Evolutionary conservation across 371 early-diverging fungal species (phyloP).

Genomic region (Actinomortierella ambigua): DNA sequence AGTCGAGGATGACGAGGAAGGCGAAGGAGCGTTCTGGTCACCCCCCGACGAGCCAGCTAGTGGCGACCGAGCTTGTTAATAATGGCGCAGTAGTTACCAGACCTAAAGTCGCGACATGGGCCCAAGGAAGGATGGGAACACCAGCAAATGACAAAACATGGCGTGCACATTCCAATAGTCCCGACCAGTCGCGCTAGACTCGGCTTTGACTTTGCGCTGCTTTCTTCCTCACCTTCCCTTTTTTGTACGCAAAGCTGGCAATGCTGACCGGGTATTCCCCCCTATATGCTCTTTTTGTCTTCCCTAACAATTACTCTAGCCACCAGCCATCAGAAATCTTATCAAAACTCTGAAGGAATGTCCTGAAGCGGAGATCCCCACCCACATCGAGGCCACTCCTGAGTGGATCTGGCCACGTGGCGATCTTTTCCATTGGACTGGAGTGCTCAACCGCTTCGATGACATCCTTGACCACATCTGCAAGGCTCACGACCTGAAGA

Average conservation of each 20-base stretch:
- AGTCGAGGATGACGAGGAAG: no score
- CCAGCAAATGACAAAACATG: neutral
- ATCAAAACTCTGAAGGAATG: slow-evolving; percentile 60
- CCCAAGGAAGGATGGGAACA: no score
- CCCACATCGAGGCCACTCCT: slow-evolving; percentile 50
- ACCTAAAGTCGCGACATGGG: neutral
- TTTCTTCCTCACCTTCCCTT: neutral
- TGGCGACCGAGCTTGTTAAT: no score
- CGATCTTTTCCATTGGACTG: slow-evolving; percentile 95
- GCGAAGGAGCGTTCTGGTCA: no score
- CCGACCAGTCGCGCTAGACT: neutral
- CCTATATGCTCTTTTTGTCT: neutral
- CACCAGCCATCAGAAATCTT: slow-evolving; percentile 58
- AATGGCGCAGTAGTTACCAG: neutral
- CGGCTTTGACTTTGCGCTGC: neutral
- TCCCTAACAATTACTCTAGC: slow-evolving; percentile 44
- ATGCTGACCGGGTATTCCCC: neutral
- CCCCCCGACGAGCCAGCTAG: no score
- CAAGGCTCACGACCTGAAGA: slow-evolving; percentile 64
- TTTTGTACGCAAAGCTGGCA: neutral
- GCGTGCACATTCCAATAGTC: neutral
- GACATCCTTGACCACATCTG: slow-evolving; percentile 71
- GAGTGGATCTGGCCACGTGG: slow-evolving; percentile 86
- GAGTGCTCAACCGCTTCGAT: slow-evolving; percentile 93
- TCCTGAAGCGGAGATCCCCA: slow-evolving; percentile 62